Conservation (phyloP, 805 yeast species). For the Saccharomycopsis sp. region DNA sequence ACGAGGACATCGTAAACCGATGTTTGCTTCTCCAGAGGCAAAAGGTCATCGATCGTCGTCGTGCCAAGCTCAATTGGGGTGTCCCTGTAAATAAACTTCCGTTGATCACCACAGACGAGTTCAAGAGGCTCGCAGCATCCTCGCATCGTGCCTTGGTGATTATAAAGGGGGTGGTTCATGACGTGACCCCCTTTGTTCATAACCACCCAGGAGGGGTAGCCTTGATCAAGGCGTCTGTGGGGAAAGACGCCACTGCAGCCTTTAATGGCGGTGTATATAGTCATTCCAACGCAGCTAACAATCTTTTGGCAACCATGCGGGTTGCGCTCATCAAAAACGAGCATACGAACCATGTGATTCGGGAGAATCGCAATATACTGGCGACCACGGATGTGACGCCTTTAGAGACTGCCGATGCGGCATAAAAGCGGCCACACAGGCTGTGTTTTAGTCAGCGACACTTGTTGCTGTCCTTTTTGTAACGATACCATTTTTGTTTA, state of each 20-base stretch:
- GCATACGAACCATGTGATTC: constrained; percentile 73
- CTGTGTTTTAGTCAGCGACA: too few relatives aligned
- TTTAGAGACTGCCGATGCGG: constrained; percentile 55
- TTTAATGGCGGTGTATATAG: constrained; percentile 92
- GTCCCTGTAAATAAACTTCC: constrained; percentile 87
- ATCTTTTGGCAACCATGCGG: constrained; percentile 87
- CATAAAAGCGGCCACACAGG: too few relatives aligned
- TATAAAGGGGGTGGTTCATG: constrained; percentile 88
- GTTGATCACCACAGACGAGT: constrained; percentile 44
- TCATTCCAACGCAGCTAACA: constrained; percentile 91
- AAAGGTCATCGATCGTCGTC: constrained; percentile 65
- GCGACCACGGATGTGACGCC: constrained; percentile 56
- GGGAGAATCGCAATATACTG: constrained; percentile 63
- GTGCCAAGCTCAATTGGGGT: constrained; percentile 86
- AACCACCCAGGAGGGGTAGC: constrained; percentile 94
- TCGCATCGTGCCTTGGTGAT: constrained; percentile 61
- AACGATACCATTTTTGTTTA: too few relatives aligned
- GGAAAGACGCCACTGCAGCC: constrained; percentile 90
- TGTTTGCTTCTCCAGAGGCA: constrained; percentile 79
- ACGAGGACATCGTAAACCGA: constrained; percentile 50
- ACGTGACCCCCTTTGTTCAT: constrained; percentile 81
- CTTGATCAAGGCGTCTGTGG: constrained; percentile 71
- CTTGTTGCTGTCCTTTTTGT: too few relatives aligned
- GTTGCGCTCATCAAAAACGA: constrained; percentile 71
- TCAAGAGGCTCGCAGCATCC: constrained; percentile 32